Conservation (phyloP, 2,329 filamentous ascomycete species). For the Aspergillus sp. region DNA sequence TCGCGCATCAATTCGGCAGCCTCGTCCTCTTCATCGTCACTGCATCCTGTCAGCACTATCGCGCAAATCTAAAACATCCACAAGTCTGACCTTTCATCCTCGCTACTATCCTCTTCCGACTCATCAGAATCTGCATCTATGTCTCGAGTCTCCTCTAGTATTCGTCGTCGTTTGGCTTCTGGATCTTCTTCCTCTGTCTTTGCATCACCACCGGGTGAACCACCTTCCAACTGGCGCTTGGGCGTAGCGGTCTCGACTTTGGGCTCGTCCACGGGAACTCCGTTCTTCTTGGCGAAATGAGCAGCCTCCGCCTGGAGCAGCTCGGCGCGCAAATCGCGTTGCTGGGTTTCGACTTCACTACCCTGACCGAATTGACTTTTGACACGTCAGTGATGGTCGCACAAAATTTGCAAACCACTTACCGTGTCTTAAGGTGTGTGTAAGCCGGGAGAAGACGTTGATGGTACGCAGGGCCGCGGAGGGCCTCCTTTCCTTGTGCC, state of each 20-base stretch:
- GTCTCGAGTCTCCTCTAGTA: slow-evolving; percentile 83
- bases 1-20: slow-evolving; percentile 89
- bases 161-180: slow-evolving; percentile 79
- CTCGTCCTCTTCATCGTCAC: slow-evolving; percentile 75
- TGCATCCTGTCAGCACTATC: slow-evolving; percentile 41
- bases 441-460: slow-evolving; percentile 93
- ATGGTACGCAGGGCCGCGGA: slow-evolving; percentile 90
- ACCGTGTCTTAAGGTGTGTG: slow-evolving; percentile 86
- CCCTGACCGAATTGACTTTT: slow-evolving; percentile 83
- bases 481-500: slow-evolving; percentile 92
- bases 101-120: slow-evolving; percentile 60
- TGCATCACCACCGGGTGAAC: slow-evolving; percentile 37
- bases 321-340: slow-evolving; percentile 84
- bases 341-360: slow-evolving; percentile 68
- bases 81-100: slow-evolving; percentile 58
- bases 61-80: too few species aligned
- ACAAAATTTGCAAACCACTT: slow-evolving; percentile 29
- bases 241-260: slow-evolving; percentile 42
- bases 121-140: slow-evolving; percentile 80
- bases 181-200: slow-evolving; percentile 63
- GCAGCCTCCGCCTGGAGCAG: slow-evolving; percentile 84
- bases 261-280: slow-evolving; percentile 55
- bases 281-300: slow-evolving; percentile 82
- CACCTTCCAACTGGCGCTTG: slow-evolving; percentile 67
- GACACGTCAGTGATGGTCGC: slow-evolving; percentile 19